Percentiles rank a stretch among this genome's conserved stretches.
These are phyloP conservation scores for Rosa rugosa DNA, from an alignment of 306 rosid species.

Conservation along the genomic window DNA sequence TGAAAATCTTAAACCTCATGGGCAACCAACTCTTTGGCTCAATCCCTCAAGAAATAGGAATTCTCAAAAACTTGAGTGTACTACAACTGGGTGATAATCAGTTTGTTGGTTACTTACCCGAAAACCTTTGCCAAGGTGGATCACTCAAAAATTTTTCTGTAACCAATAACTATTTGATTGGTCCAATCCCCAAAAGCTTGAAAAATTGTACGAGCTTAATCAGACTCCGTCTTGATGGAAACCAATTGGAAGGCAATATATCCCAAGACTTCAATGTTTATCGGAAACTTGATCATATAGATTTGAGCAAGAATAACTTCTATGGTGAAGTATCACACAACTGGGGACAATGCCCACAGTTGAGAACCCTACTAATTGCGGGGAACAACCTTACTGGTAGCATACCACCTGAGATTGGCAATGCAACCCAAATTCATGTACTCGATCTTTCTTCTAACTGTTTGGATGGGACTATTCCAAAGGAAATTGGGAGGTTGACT, in stretches of 20 bases:
- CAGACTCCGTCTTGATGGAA: constrained; percentile 18
- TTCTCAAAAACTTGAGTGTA: too few species aligned
- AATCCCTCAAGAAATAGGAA: too few species aligned
- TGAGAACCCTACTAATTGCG: neutral
- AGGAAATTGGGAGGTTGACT: constrained; percentile 13
- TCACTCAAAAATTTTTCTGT: neutral
- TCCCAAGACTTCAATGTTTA: neutral
- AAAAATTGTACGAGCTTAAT: constrained; percentile 3
- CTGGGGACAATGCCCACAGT: neutral
- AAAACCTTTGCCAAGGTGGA: neutral
- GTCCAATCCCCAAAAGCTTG: constrained; percentile 19
- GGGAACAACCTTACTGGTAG: neutral
- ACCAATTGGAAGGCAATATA: constrained; percentile 14
- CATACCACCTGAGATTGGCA: neutral
- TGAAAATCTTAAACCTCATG: neutral
- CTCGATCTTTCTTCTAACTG: constrained; percentile 23
- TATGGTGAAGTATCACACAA: constrained; percentile 5
- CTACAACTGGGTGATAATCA: too few species aligned
- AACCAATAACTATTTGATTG: neutral
- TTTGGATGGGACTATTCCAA: constrained; percentile 4
- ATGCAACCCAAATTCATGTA: neutral
- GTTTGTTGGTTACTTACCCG: too few species aligned
- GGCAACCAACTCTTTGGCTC: too few species aligned
- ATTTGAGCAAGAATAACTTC: neutral
- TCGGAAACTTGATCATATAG: neutral